phyloP scores from a whole-genome alignment of 805 yeast species.

The baker's yeast (Saccharomyces cerevisiae) region DNA sequence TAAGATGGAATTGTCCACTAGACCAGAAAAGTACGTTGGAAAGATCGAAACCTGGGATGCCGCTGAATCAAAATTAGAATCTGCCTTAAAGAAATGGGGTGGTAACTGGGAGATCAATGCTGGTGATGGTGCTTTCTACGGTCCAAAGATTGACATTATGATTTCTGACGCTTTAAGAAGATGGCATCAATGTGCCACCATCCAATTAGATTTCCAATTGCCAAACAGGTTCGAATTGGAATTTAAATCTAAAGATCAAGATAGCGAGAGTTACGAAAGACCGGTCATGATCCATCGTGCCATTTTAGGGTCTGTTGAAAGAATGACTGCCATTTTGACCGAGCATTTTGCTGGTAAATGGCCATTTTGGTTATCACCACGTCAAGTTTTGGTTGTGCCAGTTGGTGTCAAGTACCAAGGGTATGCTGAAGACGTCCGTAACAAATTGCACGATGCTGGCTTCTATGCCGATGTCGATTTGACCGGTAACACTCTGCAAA shows the following conservation, averaged over 20 bases:
- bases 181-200: conserved; percentile 99
- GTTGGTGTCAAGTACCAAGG: conserved; percentile 90
- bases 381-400: conserved; percentile 93
- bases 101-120: conserved; percentile 90
- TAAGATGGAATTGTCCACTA: conserved; percentile 92
- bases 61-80: conserved; percentile 80
- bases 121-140: conserved; percentile 96
- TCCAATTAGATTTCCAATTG: conserved; percentile 96
- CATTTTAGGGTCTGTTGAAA: conserved; percentile 93
- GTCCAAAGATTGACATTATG: conserved; percentile 94
- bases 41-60: conserved; percentile 88
- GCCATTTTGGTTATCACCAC: conserved; percentile 99
- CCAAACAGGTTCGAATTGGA: conserved; percentile 89
- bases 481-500: conserved; percentile 91
- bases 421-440: conserved; percentile 77
- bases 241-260: conserved; percentile 62
- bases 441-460: conserved; percentile 58
- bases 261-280: conserved; percentile 52
- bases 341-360: conserved; percentile 98
- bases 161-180: conserved; percentile 88
- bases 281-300: conserved; percentile 99
- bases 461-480: conserved; percentile 90
- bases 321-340: conserved; percentile 97
- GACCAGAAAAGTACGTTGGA: conserved; percentile 96
- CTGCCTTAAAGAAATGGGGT: conserved; percentile 77